A percentile compares a stretch with the other conserved stretches of the same genome.
Evolutionary conservation across 805 yeast genomes (phyloP).

Genomic region (Ascoidea tarda): DNA sequence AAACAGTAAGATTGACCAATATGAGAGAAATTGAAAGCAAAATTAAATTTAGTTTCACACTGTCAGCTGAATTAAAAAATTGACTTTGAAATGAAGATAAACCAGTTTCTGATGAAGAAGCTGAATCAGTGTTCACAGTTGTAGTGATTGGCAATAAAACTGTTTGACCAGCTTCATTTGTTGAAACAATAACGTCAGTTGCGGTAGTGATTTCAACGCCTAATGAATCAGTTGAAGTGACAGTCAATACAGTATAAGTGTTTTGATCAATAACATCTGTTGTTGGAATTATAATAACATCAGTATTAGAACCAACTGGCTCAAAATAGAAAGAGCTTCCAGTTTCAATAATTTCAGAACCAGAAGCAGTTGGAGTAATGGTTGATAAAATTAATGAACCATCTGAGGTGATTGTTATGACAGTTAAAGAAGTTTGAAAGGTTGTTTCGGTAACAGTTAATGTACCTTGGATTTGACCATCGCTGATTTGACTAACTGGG

Average conservation of each 20-base stretch:
- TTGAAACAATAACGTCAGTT: not conserved
- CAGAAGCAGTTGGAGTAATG: not conserved
- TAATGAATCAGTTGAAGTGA: not conserved
- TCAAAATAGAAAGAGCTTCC: not conserved
- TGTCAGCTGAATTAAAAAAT: too few relatives aligned
- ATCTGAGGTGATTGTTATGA: not conserved
- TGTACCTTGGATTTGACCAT: constrained; percentile 15
- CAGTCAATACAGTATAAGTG: not conserved
- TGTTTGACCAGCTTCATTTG: not conserved
- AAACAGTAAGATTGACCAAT: too few relatives aligned
- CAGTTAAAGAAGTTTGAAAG: not conserved
- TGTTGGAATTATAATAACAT: not conserved
- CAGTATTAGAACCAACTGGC: not conserved
- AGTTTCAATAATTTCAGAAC: not conserved
- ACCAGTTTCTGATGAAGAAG: too few relatives aligned
- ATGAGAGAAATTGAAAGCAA: too few relatives aligned
- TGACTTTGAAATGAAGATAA: too few relatives aligned
- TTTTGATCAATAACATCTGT: not conserved
- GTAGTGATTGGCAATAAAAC: not conserved
- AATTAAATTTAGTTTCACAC: too few relatives aligned
- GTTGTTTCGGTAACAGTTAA: constrained; percentile 14
- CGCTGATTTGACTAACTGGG: constrained; percentile 10
- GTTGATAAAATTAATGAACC: not conserved
- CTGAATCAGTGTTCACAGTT: too few relatives aligned
- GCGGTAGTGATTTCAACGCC: not conserved